Base-by-base conservation (phyloP, 257 asterid species). In the Fraxinus pennsylvanica region DNA sequence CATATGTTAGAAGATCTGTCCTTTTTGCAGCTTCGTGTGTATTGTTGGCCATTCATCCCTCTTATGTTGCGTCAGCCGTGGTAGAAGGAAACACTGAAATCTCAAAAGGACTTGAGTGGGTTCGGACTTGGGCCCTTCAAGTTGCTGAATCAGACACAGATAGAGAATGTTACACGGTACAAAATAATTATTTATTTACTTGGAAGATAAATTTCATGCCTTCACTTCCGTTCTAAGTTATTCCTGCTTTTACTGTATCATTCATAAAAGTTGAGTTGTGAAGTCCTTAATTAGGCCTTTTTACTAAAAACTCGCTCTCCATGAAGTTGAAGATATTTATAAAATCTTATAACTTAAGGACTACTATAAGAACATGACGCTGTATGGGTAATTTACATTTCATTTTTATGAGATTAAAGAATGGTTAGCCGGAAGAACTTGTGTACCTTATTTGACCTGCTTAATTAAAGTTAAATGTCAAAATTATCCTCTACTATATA, bases 21-120 rank as follows among this genome's bases (percentile, higher is more conserved):
- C 95, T 93, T 77, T 93, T 90, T 85, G 89, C 98, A 38, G 98
- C 97, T 84, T 92, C 97, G 13, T 93, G 97, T 81, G 76, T 89
- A 81, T 73, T 95, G 68, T 80, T 88, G 82, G 92, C 98, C 81
- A 94, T 95, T 83, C 94, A 91, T 85, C 99, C 99, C 74, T 82
- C 99, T 21, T 89, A 76, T 71, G 92, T 95, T 71, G 96, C 97
- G 72, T 86, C 98, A 78, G 92, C 96, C 3, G 50, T 93, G 86
- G 85, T 79, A 27, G 93, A 87, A 73, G 97, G 95, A 59, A 87
- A 92, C 81, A 29, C 72, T 71, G 98, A 87, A 77, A 80, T 93
- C 71, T 84, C 92, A 17, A 88, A 81, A 82, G 98, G 97, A 76
- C 97, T 93, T 17, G 97, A 92, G 67, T 96, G 99, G 99, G 82